A percentile compares a stretch with the other conserved stretches of the same genome.
Conservation (phyloP, 2,329 filamentous ascomycete species). For the Botrytis pseudocinerea region DNA sequence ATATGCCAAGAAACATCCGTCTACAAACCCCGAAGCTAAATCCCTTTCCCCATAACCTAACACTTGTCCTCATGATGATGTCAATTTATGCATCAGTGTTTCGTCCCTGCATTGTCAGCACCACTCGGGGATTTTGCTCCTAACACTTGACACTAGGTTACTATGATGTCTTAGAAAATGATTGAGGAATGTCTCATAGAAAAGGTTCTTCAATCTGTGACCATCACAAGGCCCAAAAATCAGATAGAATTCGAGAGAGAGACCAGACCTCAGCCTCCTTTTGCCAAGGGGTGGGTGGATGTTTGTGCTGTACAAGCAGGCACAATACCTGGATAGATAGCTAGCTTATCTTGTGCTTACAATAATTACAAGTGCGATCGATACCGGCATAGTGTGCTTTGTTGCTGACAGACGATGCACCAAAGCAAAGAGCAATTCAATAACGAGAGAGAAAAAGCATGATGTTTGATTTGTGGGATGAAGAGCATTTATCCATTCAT, state of each 20-base stretch:
- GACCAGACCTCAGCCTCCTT: slow-evolving; percentile 5
- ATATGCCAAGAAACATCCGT: slow-evolving; percentile 12
- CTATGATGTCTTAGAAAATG: slow-evolving; percentile 8
- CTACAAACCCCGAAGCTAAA: background rate
- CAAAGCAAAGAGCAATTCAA: background rate
- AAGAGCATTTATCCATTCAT: no score
- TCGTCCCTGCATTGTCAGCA: slow-evolving; percentile 21
- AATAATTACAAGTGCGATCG: background rate
- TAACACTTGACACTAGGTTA: background rate
- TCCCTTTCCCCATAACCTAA: background rate
- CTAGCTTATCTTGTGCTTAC: background rate
- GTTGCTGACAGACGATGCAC: background rate
- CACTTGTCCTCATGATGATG: background rate
- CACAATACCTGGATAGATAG: background rate
- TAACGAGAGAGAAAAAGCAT: background rate
- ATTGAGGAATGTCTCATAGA: background rate
- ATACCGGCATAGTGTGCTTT: background rate
- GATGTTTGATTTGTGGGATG: no score
- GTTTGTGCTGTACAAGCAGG: background rate
- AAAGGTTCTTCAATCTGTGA: background rate
- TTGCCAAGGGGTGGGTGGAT: slow-evolving; percentile 12
- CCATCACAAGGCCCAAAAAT: background rate
- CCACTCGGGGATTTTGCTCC: background rate
- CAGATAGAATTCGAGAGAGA: background rate
- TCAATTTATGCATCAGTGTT: slow-evolving; percentile 6